Evolutionary conservation across 2,329 filamentous ascomycete genomes (phyloP), one percentile per base, ranked within the genome.

Genomic region (Xylaria sp.): DNA sequence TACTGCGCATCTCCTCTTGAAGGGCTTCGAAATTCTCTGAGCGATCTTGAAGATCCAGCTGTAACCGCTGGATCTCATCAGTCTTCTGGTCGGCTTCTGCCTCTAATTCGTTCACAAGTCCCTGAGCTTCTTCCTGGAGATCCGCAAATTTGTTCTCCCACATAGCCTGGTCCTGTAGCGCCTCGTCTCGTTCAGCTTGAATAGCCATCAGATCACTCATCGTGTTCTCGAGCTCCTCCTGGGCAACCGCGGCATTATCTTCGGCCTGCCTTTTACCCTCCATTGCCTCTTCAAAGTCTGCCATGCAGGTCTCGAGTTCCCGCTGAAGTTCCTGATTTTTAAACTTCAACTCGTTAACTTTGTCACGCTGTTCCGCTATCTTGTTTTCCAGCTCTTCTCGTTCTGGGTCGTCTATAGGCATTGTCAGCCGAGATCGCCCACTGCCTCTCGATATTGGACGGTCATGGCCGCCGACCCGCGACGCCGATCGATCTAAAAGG

Each of bases 401-500:
- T 74, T 95, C 94, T 2, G 88, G 85, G 69, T 98, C 94, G 79
- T 94, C 82, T 78, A 86, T 79, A 2, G 78, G 80, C 58, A 84
- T 82, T 0, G 91, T 92, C n/a, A 86, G 84, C 25, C 89, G 85
- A 1, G 91, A 91, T 61, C 84, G 85, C 65, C 88, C 90, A 77
- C 93, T 97, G 8, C 87, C 87, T 32, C 93, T 86, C 3, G 94
- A 97, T 23, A 88, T 88, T 0, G 93, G 90, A 64, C 94, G 87
- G 68, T 90, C 88, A 69, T 92, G 88, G 1, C 78, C 84, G 5
- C 89, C 88, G 10, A 93, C 91, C 50, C 95, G 90, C 3, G 95
- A 98, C 13, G 94, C 93, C 0, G 95, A 98, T n/a, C 96, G 90
- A 69, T 98, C 96, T 37, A 98, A 88, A 51, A 98, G 92, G 78